Evolutionary conservation across 805 yeast genomes (phyloP).

Genomic region (Wickerhamomyces pijperi): DNA sequence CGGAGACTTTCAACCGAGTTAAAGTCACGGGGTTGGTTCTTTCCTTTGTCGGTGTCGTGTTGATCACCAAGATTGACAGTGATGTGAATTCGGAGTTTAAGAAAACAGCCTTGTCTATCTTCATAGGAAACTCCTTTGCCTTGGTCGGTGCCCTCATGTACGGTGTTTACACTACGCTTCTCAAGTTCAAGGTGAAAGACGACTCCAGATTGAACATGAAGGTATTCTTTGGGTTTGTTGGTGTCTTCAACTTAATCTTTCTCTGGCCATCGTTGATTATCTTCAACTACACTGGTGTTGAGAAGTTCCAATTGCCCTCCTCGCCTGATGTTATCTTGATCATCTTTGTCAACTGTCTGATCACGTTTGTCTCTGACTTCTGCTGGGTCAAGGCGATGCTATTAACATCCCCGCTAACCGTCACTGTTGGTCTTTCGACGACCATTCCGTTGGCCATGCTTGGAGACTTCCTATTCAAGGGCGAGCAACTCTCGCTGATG

Average conservation of each 20-base stretch:
- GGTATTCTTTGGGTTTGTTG: constrained; percentile 91
- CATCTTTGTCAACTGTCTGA: constrained; percentile 53
- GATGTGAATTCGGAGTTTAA: constrained; percentile 11
- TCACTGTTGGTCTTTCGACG: constrained; percentile 86
- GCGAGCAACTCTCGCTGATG: constrained; percentile 43
- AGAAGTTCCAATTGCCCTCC: constrained; percentile 62
- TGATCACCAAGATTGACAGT: constrained; percentile 63
- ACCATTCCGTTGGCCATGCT: constrained; percentile 93
- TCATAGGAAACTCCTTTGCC: constrained; percentile 73
- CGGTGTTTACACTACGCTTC: constrained; percentile 79
- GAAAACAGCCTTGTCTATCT: constrained; percentile 19
- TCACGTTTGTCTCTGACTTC: constrained; percentile 81
- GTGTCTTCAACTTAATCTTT: constrained; percentile 61
- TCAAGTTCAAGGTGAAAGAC: constrained; percentile 61
- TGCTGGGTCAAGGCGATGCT: constrained; percentile 96
- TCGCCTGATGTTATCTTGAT: constrained; percentile 38
- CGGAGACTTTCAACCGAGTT: constrained; percentile 54
- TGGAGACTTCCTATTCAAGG: constrained; percentile 73
- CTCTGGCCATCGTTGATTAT: constrained; percentile 77
- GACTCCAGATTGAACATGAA: constrained; percentile 76
- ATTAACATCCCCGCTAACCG: constrained; percentile 87
- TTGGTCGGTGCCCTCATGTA: constrained; percentile 80
- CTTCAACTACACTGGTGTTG: constrained; percentile 54
- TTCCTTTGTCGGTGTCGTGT: constrained; percentile 66
- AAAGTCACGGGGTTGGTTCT: constrained; percentile 63